Conservation (phyloP, 2,329 filamentous ascomycete species). For the Thyridium curvatum region DNA sequence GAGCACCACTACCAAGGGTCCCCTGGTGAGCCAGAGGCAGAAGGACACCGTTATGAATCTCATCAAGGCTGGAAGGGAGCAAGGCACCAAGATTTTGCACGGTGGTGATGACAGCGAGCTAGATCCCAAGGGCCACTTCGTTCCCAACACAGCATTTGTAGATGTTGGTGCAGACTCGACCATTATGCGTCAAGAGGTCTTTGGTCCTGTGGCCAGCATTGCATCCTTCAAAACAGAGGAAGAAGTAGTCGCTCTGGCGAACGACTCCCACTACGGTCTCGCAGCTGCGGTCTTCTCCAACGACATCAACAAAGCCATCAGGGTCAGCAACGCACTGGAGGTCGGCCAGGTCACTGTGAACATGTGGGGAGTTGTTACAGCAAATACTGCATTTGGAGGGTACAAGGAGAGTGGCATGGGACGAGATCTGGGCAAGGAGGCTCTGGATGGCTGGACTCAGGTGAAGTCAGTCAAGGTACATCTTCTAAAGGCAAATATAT, state of each 20-base stretch:
- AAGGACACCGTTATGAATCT: constrained; percentile 58
- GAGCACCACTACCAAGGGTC: constrained; percentile 43
- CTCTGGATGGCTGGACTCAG: constrained; percentile 33
- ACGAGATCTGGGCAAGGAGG: constrained; percentile 37
- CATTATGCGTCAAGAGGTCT: constrained; percentile 46
- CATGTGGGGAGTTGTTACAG: constrained; percentile 7
- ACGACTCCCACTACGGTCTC: constrained; percentile 50
- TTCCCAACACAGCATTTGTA: constrained; percentile 11
- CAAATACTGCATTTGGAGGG: constrained; percentile 23
- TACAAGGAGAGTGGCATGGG: constrained; percentile 56
- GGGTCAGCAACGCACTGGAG: constrained; percentile 45
- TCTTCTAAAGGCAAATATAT: no score
- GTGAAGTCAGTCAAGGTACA: constrained; percentile 33
- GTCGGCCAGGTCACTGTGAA: constrained; percentile 45
- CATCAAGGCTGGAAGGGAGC: constrained; percentile 50
- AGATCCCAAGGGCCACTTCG: constrained; percentile 9
- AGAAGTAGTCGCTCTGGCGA: constrained; percentile 41
- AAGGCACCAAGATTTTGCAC: constrained; percentile 48
- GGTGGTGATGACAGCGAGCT: constrained; percentile 35
- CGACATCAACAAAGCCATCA: constrained; percentile 37
- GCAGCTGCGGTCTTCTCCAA: constrained; percentile 49
- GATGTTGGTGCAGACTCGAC: constrained; percentile 6
- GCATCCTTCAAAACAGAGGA: constrained; percentile 44
- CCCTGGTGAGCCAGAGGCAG: constrained; percentile 56
- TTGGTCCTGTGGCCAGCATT: constrained; percentile 52